phyloP scores from a whole-genome alignment of 1,284 basidiomycete genomes.

The Sporisorium graminicola region DNA sequence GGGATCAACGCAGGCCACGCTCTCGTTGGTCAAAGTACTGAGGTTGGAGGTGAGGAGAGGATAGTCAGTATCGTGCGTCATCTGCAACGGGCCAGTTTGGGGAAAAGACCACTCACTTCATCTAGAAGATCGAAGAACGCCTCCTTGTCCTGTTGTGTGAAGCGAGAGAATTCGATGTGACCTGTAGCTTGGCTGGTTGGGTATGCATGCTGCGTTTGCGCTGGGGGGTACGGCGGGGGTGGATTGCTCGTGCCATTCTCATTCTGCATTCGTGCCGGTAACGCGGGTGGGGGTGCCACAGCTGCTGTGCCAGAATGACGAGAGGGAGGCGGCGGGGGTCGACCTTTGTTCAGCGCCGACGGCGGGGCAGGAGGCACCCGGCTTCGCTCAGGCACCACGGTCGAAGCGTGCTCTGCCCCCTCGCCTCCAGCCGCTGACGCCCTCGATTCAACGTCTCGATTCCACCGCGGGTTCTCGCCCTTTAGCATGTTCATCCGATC shows the following conservation, averaged over 20 bases:
- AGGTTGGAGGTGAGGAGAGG: background rate
- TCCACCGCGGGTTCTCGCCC: conserved; percentile 47
- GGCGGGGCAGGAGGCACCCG: conserved; percentile 33
- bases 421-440: background rate
- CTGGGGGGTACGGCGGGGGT: conserved; percentile 51
- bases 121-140: conserved; percentile 62
- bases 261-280: conserved; percentile 59
- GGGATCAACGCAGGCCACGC: conserved; percentile 25
- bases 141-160: conserved; percentile 57
- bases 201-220: conserved; percentile 23
- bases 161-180: conserved; percentile 58
- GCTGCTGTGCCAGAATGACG: conserved; percentile 20
- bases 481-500: conserved; percentile 54
- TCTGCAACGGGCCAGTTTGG: background rate
- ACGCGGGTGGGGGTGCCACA: conserved; percentile 14
- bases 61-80: background rate
- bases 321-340: conserved; percentile 39
- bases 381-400: conserved; percentile 36
- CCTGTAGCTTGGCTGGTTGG: conserved; percentile 22
- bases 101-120: conserved; percentile 34
- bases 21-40: conserved; percentile 46
- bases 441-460: conserved; percentile 34
- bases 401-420: conserved; percentile 20
- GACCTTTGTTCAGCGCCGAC: conserved; percentile 20
- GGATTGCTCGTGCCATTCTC: conserved; percentile 52